Conservation (phyloP, 2,329 filamentous ascomycete genomes). For the Trichoderma lentiforme region DNA sequence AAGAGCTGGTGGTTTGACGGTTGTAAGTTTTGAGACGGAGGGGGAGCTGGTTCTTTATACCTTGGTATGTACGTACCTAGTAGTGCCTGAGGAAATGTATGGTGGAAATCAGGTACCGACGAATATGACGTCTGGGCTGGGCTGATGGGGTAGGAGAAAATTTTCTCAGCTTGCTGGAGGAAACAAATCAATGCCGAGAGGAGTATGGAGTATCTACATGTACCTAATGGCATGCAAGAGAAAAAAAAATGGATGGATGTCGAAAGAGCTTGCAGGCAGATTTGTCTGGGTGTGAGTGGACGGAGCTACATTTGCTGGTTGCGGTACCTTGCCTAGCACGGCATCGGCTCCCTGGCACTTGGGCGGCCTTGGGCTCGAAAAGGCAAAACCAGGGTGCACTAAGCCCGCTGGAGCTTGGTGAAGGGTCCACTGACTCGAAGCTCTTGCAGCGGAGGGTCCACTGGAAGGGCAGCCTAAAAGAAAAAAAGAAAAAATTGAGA, state of each 20-base stretch:
- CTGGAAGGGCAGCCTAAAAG: not conserved
- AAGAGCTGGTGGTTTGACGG: not conserved
- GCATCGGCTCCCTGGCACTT: not conserved
- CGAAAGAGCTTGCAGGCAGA: constrained; percentile 15
- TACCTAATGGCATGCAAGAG: not conserved
- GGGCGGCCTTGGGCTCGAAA: constrained; percentile 5
- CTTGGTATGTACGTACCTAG: not conserved
- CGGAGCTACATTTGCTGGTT: not conserved
- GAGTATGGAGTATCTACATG: not conserved
- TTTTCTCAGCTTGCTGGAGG: constrained; percentile 1
- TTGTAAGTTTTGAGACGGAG: not conserved
- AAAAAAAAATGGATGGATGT: not conserved
- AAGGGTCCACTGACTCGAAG: constrained; percentile 4
- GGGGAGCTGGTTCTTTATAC: constrained; percentile 8
- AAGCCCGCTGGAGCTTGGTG: constrained; percentile 10
- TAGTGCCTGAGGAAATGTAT: not conserved
- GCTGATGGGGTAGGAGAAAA: constrained; percentile 3
- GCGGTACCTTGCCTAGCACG: constrained; percentile 12
- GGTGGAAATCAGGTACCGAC: not conserved
- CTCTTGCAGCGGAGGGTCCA: constrained; percentile 8
- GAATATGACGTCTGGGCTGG: not conserved
- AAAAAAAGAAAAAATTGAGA: not conserved
- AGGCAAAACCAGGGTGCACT: constrained; percentile 7
- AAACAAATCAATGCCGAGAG: not conserved
- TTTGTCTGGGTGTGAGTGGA: not conserved